Base-by-base conservation (phyloP, 1,284 basidiomycete species). In the Ceratobasidium sp. region DNA sequence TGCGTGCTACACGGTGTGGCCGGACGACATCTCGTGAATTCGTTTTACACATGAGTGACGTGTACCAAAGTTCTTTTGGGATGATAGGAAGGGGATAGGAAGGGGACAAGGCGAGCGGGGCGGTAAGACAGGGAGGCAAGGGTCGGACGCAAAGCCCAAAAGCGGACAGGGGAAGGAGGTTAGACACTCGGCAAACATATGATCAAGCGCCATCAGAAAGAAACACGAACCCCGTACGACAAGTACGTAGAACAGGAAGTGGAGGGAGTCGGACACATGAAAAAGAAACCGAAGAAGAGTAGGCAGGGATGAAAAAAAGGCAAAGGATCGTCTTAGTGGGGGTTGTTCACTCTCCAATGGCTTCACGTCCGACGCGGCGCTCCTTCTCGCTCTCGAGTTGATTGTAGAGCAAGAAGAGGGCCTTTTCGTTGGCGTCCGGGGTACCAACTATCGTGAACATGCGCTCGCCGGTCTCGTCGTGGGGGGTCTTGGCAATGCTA, bases 381-480 rank as follows among this genome's bases (percentile, higher is more conserved):
- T 96, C 95, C 87, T 97, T 97, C 89, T 97, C 95, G 82, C 92
- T 96, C 86, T 98, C 96, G 80, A 98, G 88, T 84, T 97, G 96
- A 82, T 98, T 97, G 87, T 99, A 99, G 78, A 99, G 89, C 79
- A 99, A 87, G 89, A 97, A 99, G 75, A 99, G 87, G 1, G 97
- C 97, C 86, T 97, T 96, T 86, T 98, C 97, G 83, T 96, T 97
- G 79, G 95, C 93, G 85, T 98, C 97, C 68, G 96, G 93, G 5
- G 96, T 97, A 77, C 97, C 97, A 78, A 98, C 90, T 83, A 99
- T 99, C 77, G 98, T 98, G 86, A 99, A 99, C 97, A 99, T 98
- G 81, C 97, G 90, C 87, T 99, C 97, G 81, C 97, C 97, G 68
- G 96, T 96, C 82, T 99, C 98, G 82, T 99, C 97, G 82, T 99